Base-by-base conservation (phyloP, 495 filamentous ascomycete genomes). In the Penicillium daleae region DNA sequence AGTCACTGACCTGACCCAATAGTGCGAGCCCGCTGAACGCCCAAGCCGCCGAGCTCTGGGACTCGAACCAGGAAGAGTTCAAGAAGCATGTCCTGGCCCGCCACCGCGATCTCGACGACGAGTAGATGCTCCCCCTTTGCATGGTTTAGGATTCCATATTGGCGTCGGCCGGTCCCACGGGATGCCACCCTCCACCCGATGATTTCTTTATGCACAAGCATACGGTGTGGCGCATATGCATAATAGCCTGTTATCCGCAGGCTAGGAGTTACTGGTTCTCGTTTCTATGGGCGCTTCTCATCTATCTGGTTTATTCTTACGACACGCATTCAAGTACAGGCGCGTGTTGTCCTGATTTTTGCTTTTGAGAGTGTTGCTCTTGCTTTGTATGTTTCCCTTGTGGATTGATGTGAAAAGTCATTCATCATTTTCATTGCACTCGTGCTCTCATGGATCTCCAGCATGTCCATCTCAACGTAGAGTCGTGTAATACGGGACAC, bases 41-140 rank as follows among this genome's bases (percentile, higher is more conserved):
- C 63, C 92, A 98, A 76, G 95, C 95, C 24, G 95, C 95, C 17
- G 91, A 97, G 72, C 82, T 98, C 29, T 98, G 96, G 96, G 95
- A 97, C 68, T 91, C 89, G 61, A 85, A 98, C 75, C 85, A 90
- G 40, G 84, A 84, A 48, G 92, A 96, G 67, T 99, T 92, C 83
- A 92, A 96, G 85, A 85, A 85, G 57, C 79, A 85, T 46, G 87
- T 89, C n/a, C 78, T 90, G 15, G 83, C 83, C 3, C 74, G 87
- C 57, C 87, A 90, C 69, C 82, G 82, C 46, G 86, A 89, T 64
- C 68, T 87, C 42, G 83, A 85, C 49, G 86, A 88, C 37, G 83
- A 86, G 58, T 79, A 75, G 57, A 63, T 29, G 1, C 26, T 60
- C 15, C 6, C 46, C 46, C 27, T 35, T 35, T 55, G 49, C n/a